Base-by-base conservation (phyloP, 1,284 basidiomycete genomes). In the Porogramme epimiltina region DNA sequence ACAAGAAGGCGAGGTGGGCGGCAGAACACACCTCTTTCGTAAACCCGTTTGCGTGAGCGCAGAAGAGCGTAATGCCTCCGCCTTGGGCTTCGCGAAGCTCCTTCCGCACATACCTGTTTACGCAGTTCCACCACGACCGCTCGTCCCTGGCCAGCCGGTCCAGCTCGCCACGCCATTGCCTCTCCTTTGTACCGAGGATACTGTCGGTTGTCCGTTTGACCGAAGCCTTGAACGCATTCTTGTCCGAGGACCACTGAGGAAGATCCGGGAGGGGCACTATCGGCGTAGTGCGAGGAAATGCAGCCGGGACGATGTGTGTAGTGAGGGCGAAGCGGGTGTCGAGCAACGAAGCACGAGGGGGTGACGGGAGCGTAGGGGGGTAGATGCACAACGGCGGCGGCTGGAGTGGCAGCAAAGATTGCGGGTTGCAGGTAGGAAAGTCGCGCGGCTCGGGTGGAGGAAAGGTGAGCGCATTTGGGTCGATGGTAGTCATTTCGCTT, bases 291-390 rank as follows among this genome's bases (percentile, higher is more conserved):
- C 89, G 78, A 3, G 89, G 81, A 62, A 81, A 81, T 0, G 87
- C 84, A 4, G 87, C 84, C 0, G 89, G 89, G n/a, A 91, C 68
- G 28, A 92, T 65, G 62, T 94, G 91, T 0, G 87, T 87, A 1
- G 80, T 80, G 4, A 78, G 63, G 15, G 61, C 67, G 64, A 75
- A 85, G 11, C 63, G 60, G 23, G 47, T 51, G 48, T 58, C 56
- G 24, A 69, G 59, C 20, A 53, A 45, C 18, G 49, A 57, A 23
- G 48, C 49, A 8, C 65, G 63, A n/a, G 57, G 47, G 10, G 59
- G 56, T 33, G 66, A 60, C 37, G 69, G 64, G 47, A 70, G 54
- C 23, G 61, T 10, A 47, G 66, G 62, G 10, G 28, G 42, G 10
- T n/a, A 8, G 28, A 15, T 26, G 18, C 20, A 2, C 16, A 33